Percentiles rank a stretch among this genome's conserved stretches.
Conservation (phyloP, 345 rosid species). For the Abelmoschus esculentus region DNA sequence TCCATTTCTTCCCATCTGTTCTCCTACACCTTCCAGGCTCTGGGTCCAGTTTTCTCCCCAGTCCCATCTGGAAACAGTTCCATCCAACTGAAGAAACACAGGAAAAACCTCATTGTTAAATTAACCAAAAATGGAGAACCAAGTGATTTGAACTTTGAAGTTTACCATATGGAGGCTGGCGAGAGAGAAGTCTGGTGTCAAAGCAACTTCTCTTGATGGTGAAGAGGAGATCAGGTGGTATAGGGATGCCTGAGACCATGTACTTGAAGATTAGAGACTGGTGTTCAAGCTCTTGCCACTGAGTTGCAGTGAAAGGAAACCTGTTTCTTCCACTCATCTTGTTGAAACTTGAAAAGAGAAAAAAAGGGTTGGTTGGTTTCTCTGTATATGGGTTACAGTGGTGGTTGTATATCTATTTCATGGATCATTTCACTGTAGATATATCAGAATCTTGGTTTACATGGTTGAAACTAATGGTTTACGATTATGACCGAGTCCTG, state of each 20-base stretch:
- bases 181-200: conserved; percentile 22
- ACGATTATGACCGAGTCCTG: too few species aligned
- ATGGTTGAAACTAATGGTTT: too few species aligned
- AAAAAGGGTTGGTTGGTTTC: too few species aligned
- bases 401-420: too few species aligned
- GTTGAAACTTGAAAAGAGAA: background rate
- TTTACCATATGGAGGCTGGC: conserved; percentile 25
- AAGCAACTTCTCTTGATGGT: conserved; percentile 43
- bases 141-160: background rate
- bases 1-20: conserved; percentile 89
- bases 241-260: conserved; percentile 56
- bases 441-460: too few species aligned
- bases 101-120: too few species aligned
- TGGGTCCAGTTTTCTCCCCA: conserved; percentile 68
- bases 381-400: too few species aligned
- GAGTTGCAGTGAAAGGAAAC: conserved; percentile 38
- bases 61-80: conserved; percentile 13
- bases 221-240: conserved; percentile 63
- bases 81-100: conserved; percentile 9
- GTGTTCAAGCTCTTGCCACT: conserved; percentile 87
- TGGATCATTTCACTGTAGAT: too few species aligned
- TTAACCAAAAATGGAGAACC: too few species aligned
- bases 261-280: conserved; percentile 84
- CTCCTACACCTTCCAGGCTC: conserved; percentile 88
- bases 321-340: conserved; percentile 14